These are phyloP conservation scores for Pisolithus thermaeus DNA, from an alignment of 1,284 basidiomycete genomes.

Conservation along the genomic window DNA sequence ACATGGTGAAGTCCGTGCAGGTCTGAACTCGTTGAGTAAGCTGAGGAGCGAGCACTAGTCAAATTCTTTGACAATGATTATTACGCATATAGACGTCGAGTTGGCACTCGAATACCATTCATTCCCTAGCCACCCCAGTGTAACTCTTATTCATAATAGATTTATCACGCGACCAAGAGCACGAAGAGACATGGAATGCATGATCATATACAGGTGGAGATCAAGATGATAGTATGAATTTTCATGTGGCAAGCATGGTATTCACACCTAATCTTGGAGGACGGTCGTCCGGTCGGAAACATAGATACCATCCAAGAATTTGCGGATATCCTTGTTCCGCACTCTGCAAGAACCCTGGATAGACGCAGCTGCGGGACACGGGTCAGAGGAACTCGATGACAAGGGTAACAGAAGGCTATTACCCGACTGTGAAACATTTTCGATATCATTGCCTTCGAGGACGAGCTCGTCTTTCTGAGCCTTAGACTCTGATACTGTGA, in stretches of 20 bases:
- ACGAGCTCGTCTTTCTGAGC: constrained; percentile 95
- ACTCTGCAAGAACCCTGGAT: constrained; percentile 94
- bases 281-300: constrained; percentile 81
- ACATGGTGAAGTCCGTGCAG: constrained; percentile 1
- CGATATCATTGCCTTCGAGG: constrained; percentile 90
- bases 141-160: not conserved
- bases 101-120: constrained; percentile 72
- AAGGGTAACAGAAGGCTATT: constrained; percentile 5
- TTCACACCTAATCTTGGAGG: constrained; percentile 33
- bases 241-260: constrained; percentile 8
- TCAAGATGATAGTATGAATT: constrained; percentile 18
- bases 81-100: constrained; percentile 57
- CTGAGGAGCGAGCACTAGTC: constrained; percentile 68
- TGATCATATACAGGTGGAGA: constrained; percentile 24
- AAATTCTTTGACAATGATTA: constrained; percentile 84
- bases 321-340: constrained; percentile 98
- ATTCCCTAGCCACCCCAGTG: constrained; percentile 40
- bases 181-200: constrained; percentile 19
- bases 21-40: constrained; percentile 33
- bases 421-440: constrained; percentile 95
- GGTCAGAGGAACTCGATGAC: constrained; percentile 1
- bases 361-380: constrained; percentile 63
- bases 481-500: constrained; percentile 86
- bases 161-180: not conserved
- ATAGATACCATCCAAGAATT: constrained; percentile 91